Conservation (phyloP, 2,329 filamentous ascomycete genomes). For the Xylariomycetidae sp. region DNA sequence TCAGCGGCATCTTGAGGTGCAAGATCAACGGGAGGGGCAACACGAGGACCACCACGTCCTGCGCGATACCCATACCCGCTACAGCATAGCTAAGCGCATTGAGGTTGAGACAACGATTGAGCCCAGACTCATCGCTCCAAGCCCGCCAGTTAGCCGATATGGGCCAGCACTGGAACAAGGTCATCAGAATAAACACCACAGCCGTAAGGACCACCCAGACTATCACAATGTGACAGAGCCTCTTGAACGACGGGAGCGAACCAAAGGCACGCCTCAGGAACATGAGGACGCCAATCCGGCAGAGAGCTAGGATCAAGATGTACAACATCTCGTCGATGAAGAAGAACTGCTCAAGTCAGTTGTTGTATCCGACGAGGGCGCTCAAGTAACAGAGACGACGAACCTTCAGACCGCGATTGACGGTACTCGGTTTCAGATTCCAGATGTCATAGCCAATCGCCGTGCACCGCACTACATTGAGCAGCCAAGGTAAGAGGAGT, state of each 20-base stretch:
- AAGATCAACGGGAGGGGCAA: conserved; percentile 10
- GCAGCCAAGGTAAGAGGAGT: too few relatives aligned
- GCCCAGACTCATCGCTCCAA: conserved; percentile 5
- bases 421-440: conserved; percentile 5
- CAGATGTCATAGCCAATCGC: conserved; percentile 8
- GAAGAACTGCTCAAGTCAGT: conserved; percentile 5
- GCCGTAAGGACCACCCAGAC: conserved; percentile 5
- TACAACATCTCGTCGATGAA: conserved; percentile 8
- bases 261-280: conserved; percentile 9
- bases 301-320: conserved; percentile 18
- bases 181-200: conserved; percentile 6
- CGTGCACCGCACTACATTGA: conserved; percentile 5
- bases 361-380: neutral
- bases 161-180: conserved; percentile 10
- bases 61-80: conserved; percentile 7
- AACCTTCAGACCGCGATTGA: conserved; percentile 6
- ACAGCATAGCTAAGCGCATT: conserved; percentile 4
- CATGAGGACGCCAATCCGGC: conserved; percentile 24
- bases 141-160: conserved; percentile 9
- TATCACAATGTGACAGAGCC: conserved; percentile 5
- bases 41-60: conserved; percentile 10
- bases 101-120: conserved; percentile 7
- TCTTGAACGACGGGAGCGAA: conserved; percentile 1
- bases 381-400: neutral
- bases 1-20: conserved; percentile 6